Percentiles rank a stretch among this genome's conserved stretches.
Evolutionary conservation across 2,329 filamentous ascomycete genomes (phyloP).

Genomic region (Stachybotrys elegans): DNA sequence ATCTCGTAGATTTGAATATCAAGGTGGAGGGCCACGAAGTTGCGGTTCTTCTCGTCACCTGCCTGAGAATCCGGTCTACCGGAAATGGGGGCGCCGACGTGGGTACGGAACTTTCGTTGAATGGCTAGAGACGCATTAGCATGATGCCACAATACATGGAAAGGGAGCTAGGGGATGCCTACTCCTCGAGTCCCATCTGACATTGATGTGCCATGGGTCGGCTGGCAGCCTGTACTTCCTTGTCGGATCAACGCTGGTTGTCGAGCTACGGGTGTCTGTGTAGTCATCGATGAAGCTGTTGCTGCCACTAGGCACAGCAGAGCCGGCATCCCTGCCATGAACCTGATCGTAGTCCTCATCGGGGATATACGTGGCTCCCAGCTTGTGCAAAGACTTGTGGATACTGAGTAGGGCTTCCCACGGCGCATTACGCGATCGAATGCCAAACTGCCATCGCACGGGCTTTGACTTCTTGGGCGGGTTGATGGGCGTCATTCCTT

Average conservation of each 20-base stretch:
- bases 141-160: too few relatives aligned
- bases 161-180: constrained; percentile 37
- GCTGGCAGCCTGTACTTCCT: constrained; percentile 79
- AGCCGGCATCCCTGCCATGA: constrained; percentile 36
- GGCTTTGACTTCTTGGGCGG: constrained; percentile 69
- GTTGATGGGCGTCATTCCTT: constrained; percentile 57
- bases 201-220: constrained; percentile 91
- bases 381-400: constrained; percentile 82
- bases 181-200: constrained; percentile 81
- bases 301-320: constrained; percentile 24
- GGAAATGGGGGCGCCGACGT: too few relatives aligned
- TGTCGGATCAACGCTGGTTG: constrained; percentile 43
- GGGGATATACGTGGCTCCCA: constrained; percentile 82
- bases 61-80: too few relatives aligned
- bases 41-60: too few relatives aligned
- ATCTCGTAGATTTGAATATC: constrained; percentile 96
- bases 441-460: constrained; percentile 97
- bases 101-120: too few relatives aligned
- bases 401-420: constrained; percentile 94
- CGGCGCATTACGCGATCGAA: constrained; percentile 87
- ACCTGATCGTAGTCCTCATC: constrained; percentile 54
- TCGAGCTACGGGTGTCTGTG: constrained; percentile 30
- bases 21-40: constrained; percentile 86
- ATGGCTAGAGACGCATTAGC: constrained; percentile 25
- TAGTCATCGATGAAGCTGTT: constrained; percentile 36